These are phyloP conservation scores for Catharanthus roseus DNA, from an alignment of 257 asterid species.

Conservation along the genomic window DNA sequence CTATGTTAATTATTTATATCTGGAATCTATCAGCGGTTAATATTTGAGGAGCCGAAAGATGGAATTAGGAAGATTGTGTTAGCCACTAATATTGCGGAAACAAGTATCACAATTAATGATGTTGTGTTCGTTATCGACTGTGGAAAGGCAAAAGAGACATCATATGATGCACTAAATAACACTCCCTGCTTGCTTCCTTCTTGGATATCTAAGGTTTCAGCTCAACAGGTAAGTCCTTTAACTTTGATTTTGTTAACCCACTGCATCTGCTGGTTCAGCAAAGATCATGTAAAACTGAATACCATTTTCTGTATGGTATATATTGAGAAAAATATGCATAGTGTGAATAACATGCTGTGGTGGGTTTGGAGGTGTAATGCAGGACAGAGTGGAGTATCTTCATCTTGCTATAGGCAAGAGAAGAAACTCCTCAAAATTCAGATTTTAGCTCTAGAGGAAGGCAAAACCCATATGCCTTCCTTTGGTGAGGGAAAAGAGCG, in stretches of 20 bases:
- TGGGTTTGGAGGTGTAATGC: too few relatives aligned
- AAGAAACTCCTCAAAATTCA: too few relatives aligned
- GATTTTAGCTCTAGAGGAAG: too few relatives aligned
- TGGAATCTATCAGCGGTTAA: conserved; percentile 59
- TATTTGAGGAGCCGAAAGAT: conserved; percentile 70
- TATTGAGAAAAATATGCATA: neutral
- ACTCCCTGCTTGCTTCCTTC: conserved; percentile 96
- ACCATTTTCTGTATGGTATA: neutral
- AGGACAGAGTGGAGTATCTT: too few relatives aligned
- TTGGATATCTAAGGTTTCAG: conserved; percentile 93
- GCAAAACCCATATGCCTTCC: too few relatives aligned
- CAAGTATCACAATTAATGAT: conserved; percentile 89
- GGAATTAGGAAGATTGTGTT: conserved; percentile 84
- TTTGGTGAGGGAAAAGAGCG: too few relatives aligned
- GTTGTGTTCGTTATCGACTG: conserved; percentile 84
- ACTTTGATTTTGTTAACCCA: conserved; percentile 4
- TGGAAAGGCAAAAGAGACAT: conserved; percentile 92
- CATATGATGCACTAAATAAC: conserved; percentile 91
- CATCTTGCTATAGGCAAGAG: too few relatives aligned
- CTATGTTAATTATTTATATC: conserved; percentile 20
- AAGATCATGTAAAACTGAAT: neutral
- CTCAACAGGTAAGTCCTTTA: conserved; percentile 60
- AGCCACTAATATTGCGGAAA: conserved; percentile 96
- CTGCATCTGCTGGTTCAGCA: neutral
- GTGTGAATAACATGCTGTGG: neutral